Evolutionary conservation across 352 stramenopile species (phyloP).

Genomic region (Phytophthora pseudosyringae): DNA sequence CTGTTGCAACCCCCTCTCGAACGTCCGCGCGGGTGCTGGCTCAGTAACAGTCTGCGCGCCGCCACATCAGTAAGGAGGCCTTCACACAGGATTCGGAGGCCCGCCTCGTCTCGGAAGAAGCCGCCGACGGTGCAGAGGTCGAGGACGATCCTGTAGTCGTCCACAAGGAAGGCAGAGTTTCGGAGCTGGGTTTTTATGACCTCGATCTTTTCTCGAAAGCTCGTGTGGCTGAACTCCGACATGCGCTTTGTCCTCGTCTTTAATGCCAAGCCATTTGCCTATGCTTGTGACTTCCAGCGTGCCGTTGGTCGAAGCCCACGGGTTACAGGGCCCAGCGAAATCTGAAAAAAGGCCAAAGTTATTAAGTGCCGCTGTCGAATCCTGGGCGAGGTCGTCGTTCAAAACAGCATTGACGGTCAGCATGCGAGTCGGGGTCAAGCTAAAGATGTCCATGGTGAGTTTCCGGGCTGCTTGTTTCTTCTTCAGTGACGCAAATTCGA

Average conservation of each 20-base stretch:
- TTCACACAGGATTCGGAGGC: neutral
- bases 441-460: neutral
- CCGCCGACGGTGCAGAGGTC: neutral
- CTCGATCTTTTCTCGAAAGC: neutral
- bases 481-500: neutral
- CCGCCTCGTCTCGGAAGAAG: neutral
- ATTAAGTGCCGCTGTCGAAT: neutral
- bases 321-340: neutral
- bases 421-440: neutral
- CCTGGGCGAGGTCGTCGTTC: neutral
- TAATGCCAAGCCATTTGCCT: neutral
- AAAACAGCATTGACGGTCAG: neutral
- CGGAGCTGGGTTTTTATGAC: neutral
- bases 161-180: neutral
- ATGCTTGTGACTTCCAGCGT: constrained; percentile 1
- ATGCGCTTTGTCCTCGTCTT: neutral
- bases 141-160: neutral
- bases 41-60: neutral
- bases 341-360: neutral
- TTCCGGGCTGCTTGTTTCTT: neutral
- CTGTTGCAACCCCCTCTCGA: neutral
- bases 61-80: neutral
- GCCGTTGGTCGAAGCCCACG: neutral
- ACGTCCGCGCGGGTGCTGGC: neutral
- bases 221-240: neutral